phyloP scores from a whole-genome alignment of 805 yeast species.

The Candida ulmi region DNA sequence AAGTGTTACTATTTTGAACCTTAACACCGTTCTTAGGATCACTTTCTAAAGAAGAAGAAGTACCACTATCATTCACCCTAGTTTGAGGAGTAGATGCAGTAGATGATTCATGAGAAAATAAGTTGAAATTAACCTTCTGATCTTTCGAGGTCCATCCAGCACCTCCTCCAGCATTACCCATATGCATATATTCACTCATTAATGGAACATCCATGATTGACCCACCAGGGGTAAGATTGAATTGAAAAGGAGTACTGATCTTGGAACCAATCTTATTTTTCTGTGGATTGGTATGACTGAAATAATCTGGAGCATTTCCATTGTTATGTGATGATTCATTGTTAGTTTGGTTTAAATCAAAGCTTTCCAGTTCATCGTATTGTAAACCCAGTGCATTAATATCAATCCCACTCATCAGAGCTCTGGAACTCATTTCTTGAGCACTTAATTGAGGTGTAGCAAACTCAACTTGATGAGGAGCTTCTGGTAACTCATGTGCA shows the following conservation, averaged over 20 bases:
- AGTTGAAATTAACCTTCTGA: slow-evolving; percentile 11
- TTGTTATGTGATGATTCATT: background rate
- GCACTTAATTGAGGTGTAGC: slow-evolving; percentile 74
- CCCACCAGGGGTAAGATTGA: slow-evolving; percentile 20
- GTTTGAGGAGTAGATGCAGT: slow-evolving; percentile 8
- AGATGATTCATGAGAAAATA: slow-evolving; percentile 12
- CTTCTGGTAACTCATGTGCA: slow-evolving; percentile 27
- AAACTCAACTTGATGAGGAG: slow-evolving; percentile 70
- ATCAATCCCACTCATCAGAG: slow-evolving; percentile 32
- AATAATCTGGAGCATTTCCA: slow-evolving; percentile 3
- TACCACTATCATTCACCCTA: slow-evolving; percentile 2
- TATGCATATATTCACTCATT: slow-evolving; percentile 33
- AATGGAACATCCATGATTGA: slow-evolving; percentile 28
- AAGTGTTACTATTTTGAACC: slow-evolving; percentile 6
- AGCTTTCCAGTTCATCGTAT: slow-evolving; percentile 19
- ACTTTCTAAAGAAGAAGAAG: slow-evolving; percentile 3
- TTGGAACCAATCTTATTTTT: slow-evolving; percentile 2
- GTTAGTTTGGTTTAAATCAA: slow-evolving; percentile 12
- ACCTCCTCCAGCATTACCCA: slow-evolving; percentile 36
- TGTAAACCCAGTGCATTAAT: slow-evolving; percentile 31
- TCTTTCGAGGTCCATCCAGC: slow-evolving; percentile 28
- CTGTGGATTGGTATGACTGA: slow-evolving; percentile 1
- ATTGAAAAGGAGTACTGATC: slow-evolving; percentile 18
- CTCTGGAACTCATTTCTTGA: slow-evolving; percentile 32
- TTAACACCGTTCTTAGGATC: background rate